Evolutionary conservation across 2,329 filamentous ascomycete species (phyloP).

Genomic region (Westerdykella ornata): DNA sequence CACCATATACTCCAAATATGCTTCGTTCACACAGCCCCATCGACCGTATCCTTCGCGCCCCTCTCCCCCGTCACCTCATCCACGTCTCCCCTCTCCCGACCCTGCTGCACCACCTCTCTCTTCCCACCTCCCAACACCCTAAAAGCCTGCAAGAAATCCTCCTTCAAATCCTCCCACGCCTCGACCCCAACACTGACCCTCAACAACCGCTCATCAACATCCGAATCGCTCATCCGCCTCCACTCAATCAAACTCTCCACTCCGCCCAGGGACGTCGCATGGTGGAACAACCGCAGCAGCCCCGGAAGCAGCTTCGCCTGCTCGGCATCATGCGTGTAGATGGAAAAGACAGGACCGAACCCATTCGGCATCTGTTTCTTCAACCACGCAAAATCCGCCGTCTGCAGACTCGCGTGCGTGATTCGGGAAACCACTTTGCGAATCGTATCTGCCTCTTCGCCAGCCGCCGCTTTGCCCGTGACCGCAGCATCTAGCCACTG

Average conservation of each 20-base stretch:
- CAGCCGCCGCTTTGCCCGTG: slow-evolving; percentile 31
- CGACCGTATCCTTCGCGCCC: not conserved
- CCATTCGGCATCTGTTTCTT: slow-evolving; percentile 83
- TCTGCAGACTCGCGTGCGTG: slow-evolving; percentile 74
- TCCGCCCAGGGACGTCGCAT: slow-evolving; percentile 88
- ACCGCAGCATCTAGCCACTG: slow-evolving; percentile 59
- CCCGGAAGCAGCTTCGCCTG: slow-evolving; percentile 66
- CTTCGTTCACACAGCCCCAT: not conserved
- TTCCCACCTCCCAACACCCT: slow-evolving; percentile 11
- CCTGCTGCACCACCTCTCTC: not conserved
- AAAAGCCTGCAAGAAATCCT: slow-evolving; percentile 53
- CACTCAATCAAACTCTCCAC: slow-evolving; percentile 97
- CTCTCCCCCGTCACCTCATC: slow-evolving; percentile 1
- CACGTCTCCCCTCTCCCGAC: not conserved
- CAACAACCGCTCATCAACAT: slow-evolving; percentile 65
- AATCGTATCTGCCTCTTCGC: slow-evolving; percentile 41
- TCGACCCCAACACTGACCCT: slow-evolving; percentile 84
- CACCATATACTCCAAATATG: not conserved
- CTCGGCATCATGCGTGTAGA: slow-evolving; percentile 56
- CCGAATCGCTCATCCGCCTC: slow-evolving; percentile 77
- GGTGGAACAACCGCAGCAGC: slow-evolving; percentile 77
- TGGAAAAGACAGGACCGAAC: slow-evolving; percentile 79
- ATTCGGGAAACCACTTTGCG: slow-evolving; percentile 54
- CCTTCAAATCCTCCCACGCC: slow-evolving; percentile 72
- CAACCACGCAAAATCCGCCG: slow-evolving; percentile 60